Conservation (phyloP, 306 rosid genomes). For the Gastrolobium villosum region DNA sequence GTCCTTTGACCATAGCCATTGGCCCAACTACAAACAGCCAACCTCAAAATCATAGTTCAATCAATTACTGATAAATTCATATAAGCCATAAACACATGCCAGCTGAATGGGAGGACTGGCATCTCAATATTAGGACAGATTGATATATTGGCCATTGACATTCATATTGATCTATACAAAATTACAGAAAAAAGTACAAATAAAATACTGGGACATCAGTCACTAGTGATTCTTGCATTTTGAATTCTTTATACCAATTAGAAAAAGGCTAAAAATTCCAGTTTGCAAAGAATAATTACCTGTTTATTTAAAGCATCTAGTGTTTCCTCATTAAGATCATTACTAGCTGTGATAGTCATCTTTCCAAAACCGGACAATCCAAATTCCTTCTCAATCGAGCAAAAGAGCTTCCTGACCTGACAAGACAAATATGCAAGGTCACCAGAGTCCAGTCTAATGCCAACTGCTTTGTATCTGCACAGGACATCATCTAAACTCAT, state of each 20-base stretch:
- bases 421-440: slow-evolving; percentile 90
- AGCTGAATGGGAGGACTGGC: slow-evolving; percentile 23
- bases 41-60: neutral
- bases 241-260: slow-evolving; percentile 29
- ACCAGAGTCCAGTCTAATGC: slow-evolving; percentile 96
- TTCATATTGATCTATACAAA: slow-evolving; percentile 1
- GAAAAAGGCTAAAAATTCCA: slow-evolving; percentile 3
- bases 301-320: slow-evolving; percentile 97
- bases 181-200: neutral
- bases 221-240: neutral
- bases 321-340: slow-evolving; percentile 97
- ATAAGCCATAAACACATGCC: slow-evolving; percentile 1
- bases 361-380: slow-evolving; percentile 72
- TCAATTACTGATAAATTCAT: neutral
- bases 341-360: slow-evolving; percentile 82
- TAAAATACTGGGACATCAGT: neutral
- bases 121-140: neutral
- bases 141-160: neutral
- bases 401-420: slow-evolving; percentile 78
- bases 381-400: slow-evolving; percentile 78
- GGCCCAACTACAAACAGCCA: neutral
- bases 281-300: slow-evolving; percentile 53
- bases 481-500: slow-evolving; percentile 48
- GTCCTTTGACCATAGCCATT: neutral
- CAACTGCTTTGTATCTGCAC: slow-evolving; percentile 84